Conservation (phyloP, 1,139 yeast species). For the Kodamaea ohmeri region DNA sequence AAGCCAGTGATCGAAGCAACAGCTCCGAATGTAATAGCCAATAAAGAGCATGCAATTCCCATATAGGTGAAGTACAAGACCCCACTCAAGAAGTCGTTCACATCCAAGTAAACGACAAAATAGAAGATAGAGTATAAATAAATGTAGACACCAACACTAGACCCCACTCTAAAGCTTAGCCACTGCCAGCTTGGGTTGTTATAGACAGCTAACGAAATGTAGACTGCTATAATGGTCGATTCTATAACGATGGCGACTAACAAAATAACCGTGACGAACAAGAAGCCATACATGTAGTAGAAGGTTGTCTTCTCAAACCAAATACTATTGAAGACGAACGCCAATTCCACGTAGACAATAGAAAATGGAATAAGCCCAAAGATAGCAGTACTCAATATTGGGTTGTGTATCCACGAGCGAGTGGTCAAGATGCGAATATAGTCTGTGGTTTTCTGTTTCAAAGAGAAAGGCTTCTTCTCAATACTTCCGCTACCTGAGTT, state of each 20-base stretch:
- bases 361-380: slow-evolving; percentile 78
- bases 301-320: slow-evolving; percentile 81
- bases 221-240: slow-evolving; percentile 70
- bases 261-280: slow-evolving; percentile 59
- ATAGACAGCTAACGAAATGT: slow-evolving; percentile 54
- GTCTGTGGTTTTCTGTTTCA: slow-evolving; percentile 9
- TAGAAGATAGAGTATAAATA: slow-evolving; percentile 69
- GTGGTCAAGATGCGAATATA: slow-evolving; percentile 6
- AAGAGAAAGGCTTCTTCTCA: slow-evolving; percentile 5
- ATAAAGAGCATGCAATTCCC: slow-evolving; percentile 57
- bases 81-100: slow-evolving; percentile 67
- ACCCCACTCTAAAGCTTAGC: slow-evolving; percentile 72
- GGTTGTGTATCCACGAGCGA: slow-evolving; percentile 21
- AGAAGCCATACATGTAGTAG: slow-evolving; percentile 77
- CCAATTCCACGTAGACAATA: slow-evolving; percentile 75
- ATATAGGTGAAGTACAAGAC: slow-evolving; percentile 72
- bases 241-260: slow-evolving; percentile 65
- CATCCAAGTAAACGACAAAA: slow-evolving; percentile 51
- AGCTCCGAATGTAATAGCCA: slow-evolving; percentile 75
- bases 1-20: slow-evolving; percentile 67
- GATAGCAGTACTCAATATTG: slow-evolving; percentile 27
- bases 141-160: slow-evolving; percentile 70
- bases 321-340: slow-evolving; percentile 70
- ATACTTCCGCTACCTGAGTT: slow-evolving; percentile 2
- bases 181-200: slow-evolving; percentile 81